phyloP scores from a whole-genome alignment of 1,284 basidiomycete species.

The Neonothopanus nambi region DNA sequence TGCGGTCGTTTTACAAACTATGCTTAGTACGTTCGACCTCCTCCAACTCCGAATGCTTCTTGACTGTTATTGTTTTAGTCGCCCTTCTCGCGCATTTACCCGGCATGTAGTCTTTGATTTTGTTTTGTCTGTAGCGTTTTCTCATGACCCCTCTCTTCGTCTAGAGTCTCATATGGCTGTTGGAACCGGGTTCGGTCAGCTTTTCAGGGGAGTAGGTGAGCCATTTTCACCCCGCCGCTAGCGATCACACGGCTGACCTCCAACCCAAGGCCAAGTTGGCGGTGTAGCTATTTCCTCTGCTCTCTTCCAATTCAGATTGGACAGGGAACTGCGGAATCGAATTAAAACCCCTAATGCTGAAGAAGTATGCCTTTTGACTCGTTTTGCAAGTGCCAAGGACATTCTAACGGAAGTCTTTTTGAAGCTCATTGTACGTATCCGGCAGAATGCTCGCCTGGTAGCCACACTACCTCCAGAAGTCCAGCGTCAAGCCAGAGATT shows the following conservation, averaged over 20 bases:
- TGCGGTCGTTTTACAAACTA: slow-evolving; percentile 79
- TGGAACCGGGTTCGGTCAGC: slow-evolving; percentile 79
- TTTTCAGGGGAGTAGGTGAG: slow-evolving; percentile 74
- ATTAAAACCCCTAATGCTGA: slow-evolving; percentile 65
- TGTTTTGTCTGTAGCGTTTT: slow-evolving; percentile 21
- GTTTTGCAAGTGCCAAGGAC: neutral
- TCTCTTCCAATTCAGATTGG: slow-evolving; percentile 73
- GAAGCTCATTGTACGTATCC: slow-evolving; percentile 67
- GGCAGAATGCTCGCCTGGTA: slow-evolving; percentile 71
- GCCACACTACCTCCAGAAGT: slow-evolving; percentile 56
- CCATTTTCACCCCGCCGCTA: too few species aligned
- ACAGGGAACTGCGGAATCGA: slow-evolving; percentile 58
- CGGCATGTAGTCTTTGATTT: slow-evolving; percentile 38
- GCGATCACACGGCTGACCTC: too few species aligned
- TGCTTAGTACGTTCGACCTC: slow-evolving; percentile 57
- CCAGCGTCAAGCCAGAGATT: slow-evolving; percentile 66
- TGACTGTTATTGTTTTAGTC: slow-evolving; percentile 42
- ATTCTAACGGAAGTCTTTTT: neutral
- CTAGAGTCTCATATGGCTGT: slow-evolving; percentile 68
- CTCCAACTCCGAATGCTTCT: neutral
- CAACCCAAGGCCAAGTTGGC: slow-evolving; percentile 70
- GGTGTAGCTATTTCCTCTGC: slow-evolving; percentile 83
- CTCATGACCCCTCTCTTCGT: slow-evolving; percentile 12
- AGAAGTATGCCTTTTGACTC: slow-evolving; percentile 38
- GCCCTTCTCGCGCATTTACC: slow-evolving; percentile 74